These are phyloP conservation scores for Rosa hybrid DNA, from an alignment of 331 rosid genomes.

Conservation along the genomic window DNA sequence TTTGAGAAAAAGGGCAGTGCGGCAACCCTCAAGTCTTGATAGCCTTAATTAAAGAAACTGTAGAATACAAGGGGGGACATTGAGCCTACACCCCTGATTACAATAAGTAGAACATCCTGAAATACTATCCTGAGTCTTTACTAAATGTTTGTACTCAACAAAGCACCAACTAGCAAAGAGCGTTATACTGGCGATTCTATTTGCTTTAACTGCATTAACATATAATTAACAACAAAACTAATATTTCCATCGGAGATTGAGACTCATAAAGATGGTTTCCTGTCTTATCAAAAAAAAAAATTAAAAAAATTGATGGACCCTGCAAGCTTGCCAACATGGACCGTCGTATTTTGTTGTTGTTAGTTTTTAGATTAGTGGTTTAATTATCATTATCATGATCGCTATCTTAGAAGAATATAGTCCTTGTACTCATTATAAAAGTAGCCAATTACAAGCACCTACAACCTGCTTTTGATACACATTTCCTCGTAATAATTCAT, in stretches of 20 bases:
- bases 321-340: not conserved
- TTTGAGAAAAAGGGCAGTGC: too few relatives aligned
- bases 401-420: conserved; percentile 29
- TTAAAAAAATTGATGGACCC: too few relatives aligned
- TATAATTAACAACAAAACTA: not conserved
- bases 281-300: not conserved
- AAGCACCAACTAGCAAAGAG: too few relatives aligned
- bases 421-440: conserved; percentile 27
- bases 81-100: too few relatives aligned
- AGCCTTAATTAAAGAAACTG: too few relatives aligned
- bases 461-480: not conserved
- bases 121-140: too few relatives aligned
- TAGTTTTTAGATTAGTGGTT: conserved; percentile 9
- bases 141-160: too few relatives aligned
- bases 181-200: too few relatives aligned
- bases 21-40: too few relatives aligned
- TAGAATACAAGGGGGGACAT: too few relatives aligned
- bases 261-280: conserved; percentile 9
- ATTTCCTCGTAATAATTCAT: conserved; percentile 27
- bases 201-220: too few relatives aligned
- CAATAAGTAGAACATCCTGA: too few relatives aligned
- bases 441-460: conserved; percentile 26
- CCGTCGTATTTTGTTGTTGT: conserved; percentile 13
- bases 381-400: conserved; percentile 17
- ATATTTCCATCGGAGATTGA: not conserved